phyloP scores from a whole-genome alignment of 768 basidiomycete species.

The Tulasnella sp. region DNA sequence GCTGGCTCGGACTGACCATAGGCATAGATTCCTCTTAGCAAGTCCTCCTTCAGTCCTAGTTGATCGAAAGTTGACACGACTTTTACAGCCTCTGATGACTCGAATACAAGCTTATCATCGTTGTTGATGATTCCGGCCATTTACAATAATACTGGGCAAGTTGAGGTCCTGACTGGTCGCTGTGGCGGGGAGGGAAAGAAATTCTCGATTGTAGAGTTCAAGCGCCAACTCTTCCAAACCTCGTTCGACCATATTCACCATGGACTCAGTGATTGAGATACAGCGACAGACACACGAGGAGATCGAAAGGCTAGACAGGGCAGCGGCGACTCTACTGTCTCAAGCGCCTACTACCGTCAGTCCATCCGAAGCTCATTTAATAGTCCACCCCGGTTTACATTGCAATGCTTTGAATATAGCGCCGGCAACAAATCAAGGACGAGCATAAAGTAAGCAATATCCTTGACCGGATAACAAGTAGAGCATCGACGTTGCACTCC shows the following conservation, averaged over 20 bases:
- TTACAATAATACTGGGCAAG: neutral
- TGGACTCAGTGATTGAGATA: conserved; percentile 93
- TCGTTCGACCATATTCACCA: conserved; percentile 27
- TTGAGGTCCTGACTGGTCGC: neutral
- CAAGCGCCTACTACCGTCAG: conserved; percentile 28
- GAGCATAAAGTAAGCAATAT: conserved; percentile 87
- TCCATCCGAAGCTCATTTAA: neutral
- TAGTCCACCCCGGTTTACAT: no score
- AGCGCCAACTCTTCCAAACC: neutral
- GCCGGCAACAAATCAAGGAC: conserved; percentile 42
- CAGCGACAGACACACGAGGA: conserved; percentile 95
- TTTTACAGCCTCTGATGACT: conserved; percentile 28
- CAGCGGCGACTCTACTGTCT: conserved; percentile 73
- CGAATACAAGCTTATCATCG: conserved; percentile 57
- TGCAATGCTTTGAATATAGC: conserved; percentile 6
- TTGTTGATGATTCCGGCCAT: conserved; percentile 54
- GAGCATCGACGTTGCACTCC: conserved; percentile 51
- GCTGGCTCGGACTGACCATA: conserved; percentile 26
- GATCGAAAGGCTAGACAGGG: conserved; percentile 81
- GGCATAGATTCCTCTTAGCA: conserved; percentile 40
- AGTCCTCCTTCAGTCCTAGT: conserved; percentile 34
- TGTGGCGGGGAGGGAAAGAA: conserved; percentile 2
- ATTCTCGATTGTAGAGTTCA: neutral
- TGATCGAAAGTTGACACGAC: conserved; percentile 25
- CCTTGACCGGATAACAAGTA: conserved; percentile 69